These are phyloP conservation scores for Chondrus crispus DNA, from an alignment of 23 red algal species.

Conservation along the genomic window DNA sequence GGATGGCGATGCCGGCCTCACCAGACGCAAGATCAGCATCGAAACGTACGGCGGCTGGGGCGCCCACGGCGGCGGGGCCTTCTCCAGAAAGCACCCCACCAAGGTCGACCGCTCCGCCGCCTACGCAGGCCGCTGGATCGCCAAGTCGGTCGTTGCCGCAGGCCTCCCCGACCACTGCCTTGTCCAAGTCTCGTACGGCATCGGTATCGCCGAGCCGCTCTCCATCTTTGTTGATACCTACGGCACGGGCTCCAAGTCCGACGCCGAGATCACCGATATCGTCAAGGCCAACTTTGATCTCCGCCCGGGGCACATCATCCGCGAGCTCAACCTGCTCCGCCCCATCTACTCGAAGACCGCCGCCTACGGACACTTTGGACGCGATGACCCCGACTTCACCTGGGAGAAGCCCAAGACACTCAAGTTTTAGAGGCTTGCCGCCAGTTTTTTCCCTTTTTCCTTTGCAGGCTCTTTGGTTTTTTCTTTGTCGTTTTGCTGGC, in stretches of 20 bases:
- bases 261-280: constrained; percentile 88
- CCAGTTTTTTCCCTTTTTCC: no score
- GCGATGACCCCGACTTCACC: constrained; percentile 93
- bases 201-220: constrained; percentile 95
- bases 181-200: constrained; percentile 94
- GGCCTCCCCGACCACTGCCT: constrained; percentile 86
- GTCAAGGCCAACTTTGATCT: constrained; percentile 99
- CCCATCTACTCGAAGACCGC: constrained; percentile 97
- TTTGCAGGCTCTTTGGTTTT: no score
- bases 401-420: constrained; percentile 97
- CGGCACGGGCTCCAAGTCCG: constrained; percentile 89
- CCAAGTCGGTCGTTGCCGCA: constrained; percentile 96
- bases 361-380: constrained; percentile 98
- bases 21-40: constrained; percentile 99
- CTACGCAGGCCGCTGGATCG: constrained; percentile 96
- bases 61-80: constrained; percentile 98
- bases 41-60: constrained; percentile 99
- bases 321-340: constrained; percentile 91
- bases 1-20: constrained; percentile 97
- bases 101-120: constrained; percentile 98
- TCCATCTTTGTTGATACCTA: constrained; percentile 98
- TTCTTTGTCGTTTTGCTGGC: no score
- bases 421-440: constrained; percentile 51
- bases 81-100: constrained; percentile 99
- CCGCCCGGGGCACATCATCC: constrained; percentile 91